Evolutionary conservation across 169 alveolate species (phyloP), one percentile per base, ranked within the genome.

Genomic region (Eimeria praecox): DNA sequence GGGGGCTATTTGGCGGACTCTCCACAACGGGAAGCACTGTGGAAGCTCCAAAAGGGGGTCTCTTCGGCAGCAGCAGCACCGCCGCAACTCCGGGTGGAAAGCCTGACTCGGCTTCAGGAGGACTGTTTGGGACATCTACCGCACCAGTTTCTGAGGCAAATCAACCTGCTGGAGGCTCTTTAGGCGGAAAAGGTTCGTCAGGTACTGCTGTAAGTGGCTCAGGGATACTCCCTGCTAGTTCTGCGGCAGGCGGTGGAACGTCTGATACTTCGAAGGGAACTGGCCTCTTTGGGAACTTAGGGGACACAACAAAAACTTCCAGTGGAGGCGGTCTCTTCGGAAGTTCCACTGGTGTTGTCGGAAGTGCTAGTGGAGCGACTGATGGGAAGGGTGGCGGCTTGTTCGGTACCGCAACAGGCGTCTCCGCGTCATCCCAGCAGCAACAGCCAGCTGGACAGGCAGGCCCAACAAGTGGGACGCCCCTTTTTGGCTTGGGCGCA

Each of bases 371-470:
- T 38, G 52, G 56, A 59, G 88, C 78, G 90, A 44, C 52, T 44
- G 90, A 77, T 18, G 95, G 89, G n/a, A 91, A 91, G 69, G 90
- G 66, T 59, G 35, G 73, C 42, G 95, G 95, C 38, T 62, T 87
- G 82, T 87, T 87, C 44, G 94, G 83, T 64, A 62, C 94, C 83
- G n/a, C 85, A 4, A 9, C 94, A 20, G 59, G 16, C 42, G 33
- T 22, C 80, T 38, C 94, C 8, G 94, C n/a, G 24, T 35, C 87
- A 52, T 6, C 94, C 35, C 85, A 71, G 46, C 73, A 56, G 49
- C 16, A 64, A 56, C 77, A 89, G 77, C 56, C 90, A 38, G 95
- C 20, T 18, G 90, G 80, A 10, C 66, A 77, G 88, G 52, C 83
- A 38, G 46, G 90, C 49, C 42, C 54, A 12, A 46, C 95, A 4